Conservation (phyloP, 2,329 filamentous ascomycete genomes). For the Didymella segeticola region DNA sequence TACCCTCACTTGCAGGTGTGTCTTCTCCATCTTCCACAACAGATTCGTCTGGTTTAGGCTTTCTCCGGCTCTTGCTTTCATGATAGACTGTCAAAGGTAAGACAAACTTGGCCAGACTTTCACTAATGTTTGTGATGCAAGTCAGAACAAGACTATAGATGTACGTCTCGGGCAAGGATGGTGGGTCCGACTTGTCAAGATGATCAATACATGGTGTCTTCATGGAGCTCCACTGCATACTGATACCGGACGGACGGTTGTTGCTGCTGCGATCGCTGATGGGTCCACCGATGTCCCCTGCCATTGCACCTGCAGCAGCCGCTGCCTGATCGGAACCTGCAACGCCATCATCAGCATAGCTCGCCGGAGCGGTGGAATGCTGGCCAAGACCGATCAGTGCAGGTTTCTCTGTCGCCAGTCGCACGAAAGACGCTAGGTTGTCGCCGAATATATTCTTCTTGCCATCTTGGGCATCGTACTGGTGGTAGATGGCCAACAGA, state of each 20-base stretch:
- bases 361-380: slow-evolving; percentile 82
- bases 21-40: slow-evolving; percentile 28
- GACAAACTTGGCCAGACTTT: slow-evolving; percentile 91
- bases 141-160: slow-evolving; percentile 87
- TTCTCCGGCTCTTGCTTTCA: slow-evolving; percentile 61
- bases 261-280: slow-evolving; percentile 64
- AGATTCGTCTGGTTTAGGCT: slow-evolving; percentile 49
- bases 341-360: slow-evolving; percentile 63
- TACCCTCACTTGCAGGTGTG: slow-evolving; percentile 32
- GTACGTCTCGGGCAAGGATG: slow-evolving; percentile 87
- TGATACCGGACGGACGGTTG: slow-evolving; percentile 78
- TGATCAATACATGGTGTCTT: slow-evolving; percentile 91
- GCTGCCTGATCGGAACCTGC: slow-evolving; percentile 80
- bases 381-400: slow-evolving; percentile 85
- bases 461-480: slow-evolving; percentile 77
- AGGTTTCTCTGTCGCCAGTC: slow-evolving; percentile 89
- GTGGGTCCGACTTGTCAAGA: slow-evolving; percentile 88
- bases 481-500: slow-evolving; percentile 77
- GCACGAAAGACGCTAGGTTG: slow-evolving; percentile 87
- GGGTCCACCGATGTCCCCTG: slow-evolving; percentile 80
- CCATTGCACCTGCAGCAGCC: slow-evolving; percentile 84
- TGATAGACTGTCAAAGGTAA: slow-evolving; percentile 84
- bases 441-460: slow-evolving; percentile 80
- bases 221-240: slow-evolving; percentile 87
- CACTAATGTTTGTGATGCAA: slow-evolving; percentile 88